phyloP scores from a whole-genome alignment of 257 asterid species.

The Solanum dulcamara region DNA sequence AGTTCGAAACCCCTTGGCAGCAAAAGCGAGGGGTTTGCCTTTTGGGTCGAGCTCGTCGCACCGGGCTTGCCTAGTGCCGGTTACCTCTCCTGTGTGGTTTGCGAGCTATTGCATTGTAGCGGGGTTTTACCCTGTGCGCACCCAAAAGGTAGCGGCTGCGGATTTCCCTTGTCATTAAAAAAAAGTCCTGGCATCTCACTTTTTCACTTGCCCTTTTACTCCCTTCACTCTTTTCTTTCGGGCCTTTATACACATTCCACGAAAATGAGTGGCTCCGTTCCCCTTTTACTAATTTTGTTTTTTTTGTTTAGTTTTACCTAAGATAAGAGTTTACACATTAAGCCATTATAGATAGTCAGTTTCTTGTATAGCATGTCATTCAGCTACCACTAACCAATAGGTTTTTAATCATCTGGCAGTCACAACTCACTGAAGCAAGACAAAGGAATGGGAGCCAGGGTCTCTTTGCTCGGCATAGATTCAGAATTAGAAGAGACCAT shows the following conservation, averaged over 20 bases:
- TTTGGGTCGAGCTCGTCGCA: too few species aligned
- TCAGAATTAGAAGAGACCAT: conserved; percentile 83
- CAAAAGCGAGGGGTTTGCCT: too few species aligned
- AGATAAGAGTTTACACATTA: not conserved
- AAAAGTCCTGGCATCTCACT: not conserved
- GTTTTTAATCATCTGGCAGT: conserved; percentile 30
- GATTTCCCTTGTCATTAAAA: too few species aligned
- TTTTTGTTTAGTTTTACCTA: not conserved
- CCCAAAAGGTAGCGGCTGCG: too few species aligned
- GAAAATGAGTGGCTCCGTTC: not conserved
- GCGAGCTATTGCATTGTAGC: too few species aligned
- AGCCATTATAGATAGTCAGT: not conserved
- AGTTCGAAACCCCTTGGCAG: too few species aligned
- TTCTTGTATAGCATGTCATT: not conserved
- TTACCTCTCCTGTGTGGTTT: too few species aligned
- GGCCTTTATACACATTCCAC: not conserved
- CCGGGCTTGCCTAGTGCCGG: too few species aligned
- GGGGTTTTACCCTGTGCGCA: too few species aligned
- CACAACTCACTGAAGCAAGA: conserved; percentile 61
- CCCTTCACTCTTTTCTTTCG: not conserved
- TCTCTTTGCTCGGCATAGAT: conserved; percentile 50
- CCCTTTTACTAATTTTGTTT: not conserved
- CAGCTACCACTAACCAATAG: not conserved
- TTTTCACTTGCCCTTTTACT: not conserved
- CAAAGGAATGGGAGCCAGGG: conserved; percentile 44